Base-by-base conservation (phyloP, 192 early-diverging fungal genomes). In the Chytriomyces sp. region DNA sequence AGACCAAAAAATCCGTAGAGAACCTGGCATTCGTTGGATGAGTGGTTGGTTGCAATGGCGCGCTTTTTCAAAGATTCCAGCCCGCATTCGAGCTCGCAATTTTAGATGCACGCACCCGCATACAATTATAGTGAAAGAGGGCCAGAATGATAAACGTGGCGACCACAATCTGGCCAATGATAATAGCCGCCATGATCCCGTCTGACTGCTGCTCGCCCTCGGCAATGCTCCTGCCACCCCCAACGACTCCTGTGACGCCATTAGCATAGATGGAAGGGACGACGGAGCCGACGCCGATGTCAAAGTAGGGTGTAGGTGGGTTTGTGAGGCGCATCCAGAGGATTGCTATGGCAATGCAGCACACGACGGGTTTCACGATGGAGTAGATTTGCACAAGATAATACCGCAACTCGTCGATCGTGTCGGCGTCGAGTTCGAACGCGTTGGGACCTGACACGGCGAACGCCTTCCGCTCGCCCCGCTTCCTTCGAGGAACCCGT, bases 311-410 rank as follows among this genome's bases (percentile, higher is more conserved):
- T 72, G 73, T 71, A 25, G 75, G 80, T 64, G 25, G 77, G 2
- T 75, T 68, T 25, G 80, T 79, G 26, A 93, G 75, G 66, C 93
- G 93, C 41, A 94, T 91, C 92, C 93, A 94, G 33, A 94, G 79
- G 25, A 94, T 88, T 33, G 87, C 84, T 14, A 94, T 78, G 14
- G 84, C 61, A 65, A 94, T 93, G 61, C 91, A 93, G 30, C 82
- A 39, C 1, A 91, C 80, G 4, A 94, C 93, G 10, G 93, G 93
- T 62, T 91, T 89, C 63, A 93, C 89, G 63, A 94, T 91, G 19
- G 82, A 70, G 76, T 89, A 92, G n/a, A 94, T 82, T 77, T 94
- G 91, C 33, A 84, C 70, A 71, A 92, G 87, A 73, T 92, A 94
- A 72, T 85, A 94, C 70, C 83, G 84, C 39, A 94, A 73, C 54